Conservation (phyloP, 2,329 filamentous ascomycete species). For the Aspergillus sp. region DNA sequence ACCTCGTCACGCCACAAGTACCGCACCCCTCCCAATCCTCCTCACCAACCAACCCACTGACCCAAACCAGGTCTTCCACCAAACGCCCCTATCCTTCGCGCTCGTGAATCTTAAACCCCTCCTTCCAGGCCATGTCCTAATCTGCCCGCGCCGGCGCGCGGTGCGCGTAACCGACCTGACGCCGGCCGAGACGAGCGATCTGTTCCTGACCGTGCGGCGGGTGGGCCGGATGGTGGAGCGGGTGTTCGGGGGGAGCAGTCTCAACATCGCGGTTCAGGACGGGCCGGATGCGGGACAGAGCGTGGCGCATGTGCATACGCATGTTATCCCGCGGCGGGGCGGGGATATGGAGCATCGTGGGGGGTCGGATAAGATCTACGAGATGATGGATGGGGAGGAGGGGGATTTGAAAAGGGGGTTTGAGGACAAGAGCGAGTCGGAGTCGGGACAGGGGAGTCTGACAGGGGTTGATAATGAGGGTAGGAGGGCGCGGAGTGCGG, state of each 20-base stretch:
- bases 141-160: slow-evolving; percentile 64
- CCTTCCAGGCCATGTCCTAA: slow-evolving; percentile 82
- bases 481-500: slow-evolving; percentile 56
- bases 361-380: slow-evolving; percentile 68
- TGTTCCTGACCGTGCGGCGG: slow-evolving; percentile 78
- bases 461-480: slow-evolving; percentile 62
- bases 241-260: slow-evolving; percentile 57
- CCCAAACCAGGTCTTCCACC: slow-evolving; percentile 85
- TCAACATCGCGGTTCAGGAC: slow-evolving; percentile 95
- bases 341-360: slow-evolving; percentile 50
- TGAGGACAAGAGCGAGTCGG: slow-evolving; percentile 14
- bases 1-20: slow-evolving; percentile 66
- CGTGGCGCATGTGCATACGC: slow-evolving; percentile 85
- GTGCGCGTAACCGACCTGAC: slow-evolving; percentile 68
- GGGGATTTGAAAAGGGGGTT: slow-evolving; percentile 62
- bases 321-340: slow-evolving; percentile 67
- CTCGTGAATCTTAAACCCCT: slow-evolving; percentile 94
- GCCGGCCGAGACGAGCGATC: slow-evolving; percentile 63
- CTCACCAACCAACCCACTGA: slow-evolving; percentile 1
- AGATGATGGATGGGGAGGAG: slow-evolving; percentile 70
- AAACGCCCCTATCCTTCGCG: slow-evolving; percentile 69
- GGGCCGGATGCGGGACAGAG: slow-evolving; percentile 85
- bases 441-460: slow-evolving; percentile 47
- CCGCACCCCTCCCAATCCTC: neutral
- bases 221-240: slow-evolving; percentile 66